These are phyloP conservation scores for Mycena crocata DNA, from an alignment of 768 basidiomycete genomes.

Conservation along the genomic window DNA sequence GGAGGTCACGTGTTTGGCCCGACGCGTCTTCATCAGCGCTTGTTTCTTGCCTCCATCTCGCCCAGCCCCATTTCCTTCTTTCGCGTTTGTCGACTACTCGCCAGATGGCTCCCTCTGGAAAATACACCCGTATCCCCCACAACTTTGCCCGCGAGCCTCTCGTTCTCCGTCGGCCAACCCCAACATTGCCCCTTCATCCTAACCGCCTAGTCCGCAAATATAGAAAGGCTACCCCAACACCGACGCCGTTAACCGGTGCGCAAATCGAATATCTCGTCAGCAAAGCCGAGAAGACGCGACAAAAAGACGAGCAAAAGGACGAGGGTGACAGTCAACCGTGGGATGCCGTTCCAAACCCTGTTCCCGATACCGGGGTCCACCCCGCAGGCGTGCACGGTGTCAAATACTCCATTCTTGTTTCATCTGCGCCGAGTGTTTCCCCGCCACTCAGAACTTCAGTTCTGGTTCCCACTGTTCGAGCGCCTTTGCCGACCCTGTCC, in stretches of 20 bases:
- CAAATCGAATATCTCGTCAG: conserved; percentile 30
- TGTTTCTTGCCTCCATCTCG: neutral
- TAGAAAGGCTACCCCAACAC: conserved; percentile 28
- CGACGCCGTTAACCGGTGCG: conserved; percentile 24
- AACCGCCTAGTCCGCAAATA: conserved; percentile 33
- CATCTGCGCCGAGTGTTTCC: conserved; percentile 31
- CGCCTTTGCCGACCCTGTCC: conserved; percentile 1
- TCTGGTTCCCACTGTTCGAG: neutral
- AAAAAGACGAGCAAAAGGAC: conserved; percentile 28
- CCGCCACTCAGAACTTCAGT: conserved; percentile 1
- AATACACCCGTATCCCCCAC: conserved; percentile 15
- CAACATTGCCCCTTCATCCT: conserved; percentile 12
- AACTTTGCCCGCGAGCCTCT: conserved; percentile 16
- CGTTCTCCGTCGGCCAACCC: neutral
- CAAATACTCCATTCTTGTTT: conserved; percentile 37
- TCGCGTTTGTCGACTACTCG: neutral
- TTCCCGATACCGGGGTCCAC: conserved; percentile 56
- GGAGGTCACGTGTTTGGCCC: neutral
- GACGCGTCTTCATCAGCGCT: neutral
- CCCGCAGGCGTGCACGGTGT: conserved; percentile 44
- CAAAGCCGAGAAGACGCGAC: conserved; percentile 31
- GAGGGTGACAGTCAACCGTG: conserved; percentile 37
- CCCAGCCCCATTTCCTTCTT: neutral
- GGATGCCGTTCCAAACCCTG: conserved; percentile 61
- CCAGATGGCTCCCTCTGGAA: conserved; percentile 21